These are phyloP conservation scores for Nadsonia commutata DNA, from an alignment of 1,139 yeast species.

Conservation along the genomic window DNA sequence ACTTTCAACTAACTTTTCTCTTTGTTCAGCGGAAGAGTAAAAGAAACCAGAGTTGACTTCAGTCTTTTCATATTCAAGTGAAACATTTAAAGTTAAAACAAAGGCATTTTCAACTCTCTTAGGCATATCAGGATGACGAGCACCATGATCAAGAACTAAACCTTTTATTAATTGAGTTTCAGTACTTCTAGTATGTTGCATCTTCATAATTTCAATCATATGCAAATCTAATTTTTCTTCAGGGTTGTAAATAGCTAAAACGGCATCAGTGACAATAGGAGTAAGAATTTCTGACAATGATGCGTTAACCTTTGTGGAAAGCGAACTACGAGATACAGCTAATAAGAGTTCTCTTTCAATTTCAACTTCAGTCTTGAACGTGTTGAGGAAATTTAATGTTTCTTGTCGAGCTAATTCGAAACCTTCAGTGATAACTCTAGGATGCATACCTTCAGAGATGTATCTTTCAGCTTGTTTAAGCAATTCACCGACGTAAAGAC, in stretches of 20 bases:
- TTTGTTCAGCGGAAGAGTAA: constrained; percentile 89
- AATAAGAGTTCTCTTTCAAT: constrained; percentile 76
- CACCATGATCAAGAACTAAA: constrained; percentile 93
- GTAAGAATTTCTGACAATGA: constrained; percentile 70
- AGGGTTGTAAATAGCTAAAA: constrained; percentile 50
- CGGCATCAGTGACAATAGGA: constrained; percentile 96
- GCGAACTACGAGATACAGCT: constrained; percentile 83
- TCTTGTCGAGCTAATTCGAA: constrained; percentile 80
- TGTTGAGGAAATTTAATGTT: constrained; percentile 52
- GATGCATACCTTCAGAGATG: constrained; percentile 89
- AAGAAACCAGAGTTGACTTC: constrained; percentile 95
- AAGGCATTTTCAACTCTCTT: constrained; percentile 68
- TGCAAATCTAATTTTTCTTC: constrained; percentile 62
- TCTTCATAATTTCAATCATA: constrained; percentile 96
- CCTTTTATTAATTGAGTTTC: constrained; percentile 81
- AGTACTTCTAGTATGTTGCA: constrained; percentile 83
- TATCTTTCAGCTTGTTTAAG: constrained; percentile 90
- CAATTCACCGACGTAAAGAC: constrained; percentile 84
- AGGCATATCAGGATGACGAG: constrained; percentile 99
- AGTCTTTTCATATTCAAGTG: constrained; percentile 92
- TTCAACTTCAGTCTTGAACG: constrained; percentile 30
- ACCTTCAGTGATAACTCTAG: constrained; percentile 88
- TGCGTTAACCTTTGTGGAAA: constrained; percentile 68
- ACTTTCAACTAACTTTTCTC: constrained; percentile 86
- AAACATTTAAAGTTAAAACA: constrained; percentile 79